Base-by-base conservation (phyloP, 805 yeast genomes). In the Priceomyces melissophilus region DNA sequence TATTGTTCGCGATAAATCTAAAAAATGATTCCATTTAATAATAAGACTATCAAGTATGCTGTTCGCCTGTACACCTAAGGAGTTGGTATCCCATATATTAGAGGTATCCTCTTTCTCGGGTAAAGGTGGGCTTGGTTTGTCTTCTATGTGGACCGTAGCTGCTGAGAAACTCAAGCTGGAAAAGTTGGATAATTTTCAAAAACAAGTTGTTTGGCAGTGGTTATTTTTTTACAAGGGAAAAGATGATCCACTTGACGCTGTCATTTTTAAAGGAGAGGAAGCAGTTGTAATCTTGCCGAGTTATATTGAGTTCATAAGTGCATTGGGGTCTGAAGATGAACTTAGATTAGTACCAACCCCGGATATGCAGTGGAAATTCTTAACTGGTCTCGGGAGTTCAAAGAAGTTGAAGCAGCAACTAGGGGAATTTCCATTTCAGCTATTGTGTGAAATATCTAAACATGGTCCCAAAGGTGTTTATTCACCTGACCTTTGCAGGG, bases 361-460 rank as follows among this genome's bases (percentile, higher is more conserved):
- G 20, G 81, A 77, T 40, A 73, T 73, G 30, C 79, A 79, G 50
- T 83, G 85, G 71, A 51, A 69, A 12, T 71, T 68, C 37, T 58
- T 84, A 31, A 76, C 87, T 0, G 86, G 85, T 2, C 50, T 59
- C 1, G 65, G 60, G 14, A 54, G 57, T 10, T 70, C 73, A 26
- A 71, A 73, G 26, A 69, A 70, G 42, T 68, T 73, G 29, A 79
- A 76, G 49, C 68, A 73, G 37, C 60, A 69, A 3, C 54, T 84
- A 23, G 88, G 87, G 3, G 76, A 71, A 9, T 58, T 62, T 29
- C 68, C 69, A 8, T 67, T 63, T 50, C 81, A 85, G 10, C 77
- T 84, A 30, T 55, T 84, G 14, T 63, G 78, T 38, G 81, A 76
- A 37, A 81, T 84, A 39, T 85, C 89, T 0, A 74, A 70, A 43